Conservation (phyloP, 176 grass and related monocot species). For the Oryza punctata region DNA sequence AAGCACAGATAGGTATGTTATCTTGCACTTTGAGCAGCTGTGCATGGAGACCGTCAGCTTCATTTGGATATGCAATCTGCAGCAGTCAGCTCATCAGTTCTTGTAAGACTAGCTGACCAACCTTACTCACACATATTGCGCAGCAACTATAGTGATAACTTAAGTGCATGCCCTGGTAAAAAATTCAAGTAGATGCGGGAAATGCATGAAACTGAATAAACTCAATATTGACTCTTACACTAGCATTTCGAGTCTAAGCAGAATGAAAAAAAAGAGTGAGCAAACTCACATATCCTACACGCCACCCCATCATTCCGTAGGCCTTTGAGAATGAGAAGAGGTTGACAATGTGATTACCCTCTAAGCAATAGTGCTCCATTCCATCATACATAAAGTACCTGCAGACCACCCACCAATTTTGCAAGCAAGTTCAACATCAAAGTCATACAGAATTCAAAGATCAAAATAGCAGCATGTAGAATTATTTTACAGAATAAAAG, state of each 20-base stretch:
- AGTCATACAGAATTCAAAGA: background rate
- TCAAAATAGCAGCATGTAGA: background rate
- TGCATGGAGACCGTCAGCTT: conserved; percentile 68
- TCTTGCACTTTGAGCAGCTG: conserved; percentile 96
- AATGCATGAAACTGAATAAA: conserved; percentile 7
- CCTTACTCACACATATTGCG: background rate
- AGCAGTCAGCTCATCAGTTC: conserved; percentile 25
- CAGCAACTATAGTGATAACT: background rate
- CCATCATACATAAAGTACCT: conserved; percentile 99
- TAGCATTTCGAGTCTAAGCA: conserved; percentile 6
- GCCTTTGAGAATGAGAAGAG: conserved; percentile 98
- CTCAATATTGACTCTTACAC: background rate
- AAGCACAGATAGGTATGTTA: conserved; percentile 95
- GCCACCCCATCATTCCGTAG: conserved; percentile 99
- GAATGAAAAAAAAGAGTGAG: background rate
- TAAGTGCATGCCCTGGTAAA: background rate
- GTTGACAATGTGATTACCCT: conserved; percentile 89
- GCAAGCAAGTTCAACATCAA: conserved; percentile 25
- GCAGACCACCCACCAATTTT: conserved; percentile 29
- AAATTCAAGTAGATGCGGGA: background rate
- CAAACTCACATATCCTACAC: conserved; percentile 93
- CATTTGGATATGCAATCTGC: conserved; percentile 91
- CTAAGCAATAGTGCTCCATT: conserved; percentile 90
- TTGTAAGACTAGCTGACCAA: conserved; percentile 6
- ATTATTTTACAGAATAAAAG: background rate